Base-by-base conservation (phyloP, 108 stramenopile species). In the Craspedostauros australis region DNA sequence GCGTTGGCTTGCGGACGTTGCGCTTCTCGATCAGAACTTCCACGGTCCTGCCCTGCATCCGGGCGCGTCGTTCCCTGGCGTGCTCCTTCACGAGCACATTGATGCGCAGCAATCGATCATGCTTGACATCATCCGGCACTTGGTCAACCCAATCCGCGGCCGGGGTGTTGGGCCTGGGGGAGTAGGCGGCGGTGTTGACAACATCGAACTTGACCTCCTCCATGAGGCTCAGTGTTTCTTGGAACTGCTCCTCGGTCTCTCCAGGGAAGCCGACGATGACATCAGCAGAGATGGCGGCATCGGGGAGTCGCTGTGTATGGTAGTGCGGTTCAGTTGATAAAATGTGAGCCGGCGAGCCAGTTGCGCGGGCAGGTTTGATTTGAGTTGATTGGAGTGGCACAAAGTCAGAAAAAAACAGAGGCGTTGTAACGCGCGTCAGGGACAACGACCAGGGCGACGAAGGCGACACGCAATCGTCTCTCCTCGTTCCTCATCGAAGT, bases 241-340 rank as follows among this genome's bases (percentile, higher is more conserved):
- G 72, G 68, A 98, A 98, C 20, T 94, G 76, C 64, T 93, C 89
- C 42, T 98, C 95, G 1, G 97, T 96, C 70, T 98, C 97, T 15
- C 97, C 97, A 18, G 97, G 95, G 59, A 96, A 96, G 15, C 97
- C 95, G 5, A 94, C 93, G 46, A 96, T 95, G 0, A 82, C 77
- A 60, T 96, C 95, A 11, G 85, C 88, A 1, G 86, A 86, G 26
- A 98, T 95, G 2, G 93, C 76, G n/a, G 97, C 97, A 63, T 98
- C 95, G 7, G 95, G 94, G 18, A 90, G 39, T 33, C 68, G 47
- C 58, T 81, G 49, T 29, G 20, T 23, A 26, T n/a, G n/a, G n/a
- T n/a, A n/a, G n/a, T n/a, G n/a, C n/a, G n/a, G n/a, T n/a, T n/a
- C n/a, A n/a, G n/a, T n/a, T n/a, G n/a, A n/a, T n/a, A n/a, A n/a